Conservation (phyloP, 2,329 filamentous ascomycete genomes). For the Chaetomiaceae sp. region DNA sequence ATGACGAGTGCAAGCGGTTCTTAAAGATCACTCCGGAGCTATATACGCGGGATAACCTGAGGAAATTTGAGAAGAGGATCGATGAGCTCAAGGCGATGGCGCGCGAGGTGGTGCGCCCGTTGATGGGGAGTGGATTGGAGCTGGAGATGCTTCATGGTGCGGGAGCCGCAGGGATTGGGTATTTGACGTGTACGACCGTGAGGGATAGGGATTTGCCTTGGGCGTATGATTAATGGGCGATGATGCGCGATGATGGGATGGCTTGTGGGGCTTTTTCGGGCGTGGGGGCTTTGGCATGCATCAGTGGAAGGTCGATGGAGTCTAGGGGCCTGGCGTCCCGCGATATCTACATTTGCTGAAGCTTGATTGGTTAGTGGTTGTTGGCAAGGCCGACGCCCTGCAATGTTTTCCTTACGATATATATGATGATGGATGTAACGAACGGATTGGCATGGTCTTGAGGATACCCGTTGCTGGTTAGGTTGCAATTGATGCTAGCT, state of each 20-base stretch:
- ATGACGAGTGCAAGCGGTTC: conserved; percentile 88
- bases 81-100: conserved; percentile 86
- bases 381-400: neutral
- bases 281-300: neutral
- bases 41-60: conserved; percentile 81
- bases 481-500: conserved; percentile 7
- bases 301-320: neutral
- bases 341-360: neutral
- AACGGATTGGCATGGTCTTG: conserved; percentile 13
- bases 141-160: conserved; percentile 57
- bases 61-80: conserved; percentile 78
- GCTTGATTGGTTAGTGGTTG: neutral
- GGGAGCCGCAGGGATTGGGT: conserved; percentile 42
- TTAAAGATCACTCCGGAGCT: conserved; percentile 77
- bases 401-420: conserved; percentile 13
- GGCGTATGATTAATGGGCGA: conserved; percentile 34
- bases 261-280: neutral
- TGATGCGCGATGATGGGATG: neutral
- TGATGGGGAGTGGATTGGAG: conserved; percentile 83
- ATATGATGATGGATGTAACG: conserved; percentile 18
- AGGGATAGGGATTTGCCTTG: conserved; percentile 49
- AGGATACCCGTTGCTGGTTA: conserved; percentile 20
- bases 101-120: conserved; percentile 73
- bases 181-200: conserved; percentile 49
- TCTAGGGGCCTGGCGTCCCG: conserved; percentile 11